Percentiles rank a stretch among this genome's conserved stretches.
phyloP scores from a whole-genome alignment of 495 filamentous ascomycete species.

The Neohortaea acidophila region DNA sequence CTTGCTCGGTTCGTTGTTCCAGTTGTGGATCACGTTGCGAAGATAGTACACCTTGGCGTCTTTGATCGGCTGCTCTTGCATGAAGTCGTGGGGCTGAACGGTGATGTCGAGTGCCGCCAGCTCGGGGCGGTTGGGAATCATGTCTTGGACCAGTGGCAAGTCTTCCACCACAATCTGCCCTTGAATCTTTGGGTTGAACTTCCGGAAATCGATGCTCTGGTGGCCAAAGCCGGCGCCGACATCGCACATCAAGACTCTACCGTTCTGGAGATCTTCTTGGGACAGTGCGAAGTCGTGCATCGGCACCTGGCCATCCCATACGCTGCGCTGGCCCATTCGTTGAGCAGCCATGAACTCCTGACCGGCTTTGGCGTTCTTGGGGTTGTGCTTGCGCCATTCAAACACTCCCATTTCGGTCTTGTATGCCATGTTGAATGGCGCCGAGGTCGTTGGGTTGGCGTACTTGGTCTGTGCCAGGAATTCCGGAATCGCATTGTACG shows the following conservation, averaged over 20 bases:
- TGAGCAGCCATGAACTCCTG: conserved; percentile 2
- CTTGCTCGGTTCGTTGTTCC: conserved; percentile 5
- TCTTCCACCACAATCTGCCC: neutral
- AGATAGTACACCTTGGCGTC: conserved; percentile 2
- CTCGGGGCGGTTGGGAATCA: neutral
- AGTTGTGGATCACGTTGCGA: conserved; percentile 3
- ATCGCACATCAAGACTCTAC: neutral
- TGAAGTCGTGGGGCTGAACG: neutral
- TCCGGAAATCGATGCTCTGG: neutral
- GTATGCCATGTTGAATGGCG: conserved; percentile 3
- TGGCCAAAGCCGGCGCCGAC: conserved; percentile 1
- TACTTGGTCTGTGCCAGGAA: neutral
- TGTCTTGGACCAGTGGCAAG: neutral
- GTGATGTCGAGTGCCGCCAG: neutral
- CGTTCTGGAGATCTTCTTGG: conserved; percentile 1
- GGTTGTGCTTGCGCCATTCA: conserved; percentile 1
- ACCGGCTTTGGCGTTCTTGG: neutral
- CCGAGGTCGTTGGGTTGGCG: neutral
- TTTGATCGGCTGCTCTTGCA: conserved; percentile 1
- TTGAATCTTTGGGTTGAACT: neutral
- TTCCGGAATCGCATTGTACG: conserved; percentile 1
- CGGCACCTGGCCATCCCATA: neutral
- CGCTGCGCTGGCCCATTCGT: conserved; percentile 2
- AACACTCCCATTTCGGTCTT: neutral
- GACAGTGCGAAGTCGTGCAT: neutral